Evolutionary conservation across 257 asterid species (phyloP).

Genomic region (Solanum pimpinellifolium): DNA sequence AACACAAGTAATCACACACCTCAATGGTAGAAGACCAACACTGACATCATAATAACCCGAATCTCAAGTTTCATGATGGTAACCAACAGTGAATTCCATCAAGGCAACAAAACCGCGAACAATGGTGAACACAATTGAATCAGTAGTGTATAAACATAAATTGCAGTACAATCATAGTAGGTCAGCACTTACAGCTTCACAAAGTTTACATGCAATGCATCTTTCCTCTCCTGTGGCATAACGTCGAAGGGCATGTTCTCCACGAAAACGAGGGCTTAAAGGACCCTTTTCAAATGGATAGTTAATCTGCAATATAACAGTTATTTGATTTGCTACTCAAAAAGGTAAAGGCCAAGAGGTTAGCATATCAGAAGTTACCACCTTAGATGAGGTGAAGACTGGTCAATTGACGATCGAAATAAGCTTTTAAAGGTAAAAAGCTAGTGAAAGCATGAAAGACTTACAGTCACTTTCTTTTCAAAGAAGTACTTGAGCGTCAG

Average conservation of each 20-base stretch:
- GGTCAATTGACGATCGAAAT: too few species aligned
- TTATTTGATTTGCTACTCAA: background rate
- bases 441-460: slow-evolving; percentile 10
- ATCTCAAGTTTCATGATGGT: background rate
- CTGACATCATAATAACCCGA: background rate
- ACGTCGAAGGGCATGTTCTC: slow-evolving; percentile 92
- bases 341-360: background rate
- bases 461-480: slow-evolving; percentile 76
- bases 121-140: background rate
- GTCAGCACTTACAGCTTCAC: slow-evolving; percentile 74
- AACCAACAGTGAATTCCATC: background rate
- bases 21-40: background rate
- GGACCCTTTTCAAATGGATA: slow-evolving; percentile 97
- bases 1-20: background rate
- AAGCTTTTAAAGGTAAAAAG: background rate
- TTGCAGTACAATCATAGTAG: background rate
- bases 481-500: slow-evolving; percentile 86
- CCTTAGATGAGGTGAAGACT: background rate
- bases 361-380: background rate
- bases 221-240: slow-evolving; percentile 96
- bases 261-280: slow-evolving; percentile 91
- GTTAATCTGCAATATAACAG: slow-evolving; percentile 46
- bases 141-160: background rate
- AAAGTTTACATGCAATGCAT: slow-evolving; percentile 90
- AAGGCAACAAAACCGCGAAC: background rate